Evolutionary conservation across 31 red algal species (phyloP).

Genomic region (Odonthalia washingtoniensis): DNA sequence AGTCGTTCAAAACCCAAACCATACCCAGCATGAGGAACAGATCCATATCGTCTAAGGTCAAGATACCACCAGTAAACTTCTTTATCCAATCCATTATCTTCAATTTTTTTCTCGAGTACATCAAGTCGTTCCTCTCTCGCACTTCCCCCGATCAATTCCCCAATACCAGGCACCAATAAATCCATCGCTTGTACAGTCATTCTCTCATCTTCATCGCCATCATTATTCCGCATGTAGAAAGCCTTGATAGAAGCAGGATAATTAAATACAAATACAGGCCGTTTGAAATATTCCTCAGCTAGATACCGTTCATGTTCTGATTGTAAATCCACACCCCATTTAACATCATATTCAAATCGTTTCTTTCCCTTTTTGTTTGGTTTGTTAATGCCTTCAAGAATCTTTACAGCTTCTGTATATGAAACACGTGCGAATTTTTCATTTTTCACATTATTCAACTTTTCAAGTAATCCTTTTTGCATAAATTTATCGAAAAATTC

Average conservation of each 20-base stretch:
- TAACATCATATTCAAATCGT: constrained; percentile 86
- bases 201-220: constrained; percentile 71
- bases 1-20: constrained; percentile 97
- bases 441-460: constrained; percentile 48
- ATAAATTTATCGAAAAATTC: constrained; percentile 93
- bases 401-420: constrained; percentile 92
- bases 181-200: constrained; percentile 92
- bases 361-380: constrained; percentile 70
- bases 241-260: constrained; percentile 95
- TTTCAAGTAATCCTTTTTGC: constrained; percentile 82
- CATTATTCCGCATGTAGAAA: constrained; percentile 97
- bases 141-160: constrained; percentile 95
- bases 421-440: constrained; percentile 78
- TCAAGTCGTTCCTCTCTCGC: constrained; percentile 88
- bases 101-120: constrained; percentile 76
- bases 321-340: constrained; percentile 91
- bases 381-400: constrained; percentile 66
- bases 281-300: constrained; percentile 89
- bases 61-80: constrained; percentile 96
- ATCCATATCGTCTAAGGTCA: constrained; percentile 91
- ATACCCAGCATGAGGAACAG: constrained; percentile 94
- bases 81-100: constrained; percentile 62
- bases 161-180: constrained; percentile 96
- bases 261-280: constrained; percentile 94
- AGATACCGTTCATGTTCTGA: constrained; percentile 98